Evolutionary conservation across 495 filamentous ascomycete species (phyloP), one percentile per base, ranked within the genome.

Genomic region (Glutinoglossum americanum): DNA sequence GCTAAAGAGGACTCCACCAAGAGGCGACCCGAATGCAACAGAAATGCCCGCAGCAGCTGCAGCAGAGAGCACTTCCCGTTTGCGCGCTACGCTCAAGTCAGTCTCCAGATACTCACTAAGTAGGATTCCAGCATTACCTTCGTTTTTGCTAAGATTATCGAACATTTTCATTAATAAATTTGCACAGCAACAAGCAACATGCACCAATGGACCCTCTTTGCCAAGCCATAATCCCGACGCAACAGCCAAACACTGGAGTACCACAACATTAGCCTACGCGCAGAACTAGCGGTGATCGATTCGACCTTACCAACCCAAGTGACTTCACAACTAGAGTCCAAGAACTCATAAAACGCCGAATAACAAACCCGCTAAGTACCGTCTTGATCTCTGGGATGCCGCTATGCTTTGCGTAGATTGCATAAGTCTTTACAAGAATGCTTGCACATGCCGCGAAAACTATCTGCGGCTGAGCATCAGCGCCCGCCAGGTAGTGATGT

Each of bases 371-470:
- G 15, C 92, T 92, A 58, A 98, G 72, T 0, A 98, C 80, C 11
- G 92, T 97, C 72, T 98, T 98, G 62, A 98, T 94, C 70, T 98
- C 92, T 8, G 92, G 90, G 61, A 98, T 96, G 64, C 92, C 92
- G 66, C 89, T 95, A 62, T 97, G 93, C 65, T 84, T 89, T 41
- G 92, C 92, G 69, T 94, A 87, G 10, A 84, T 73, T 13, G 89
- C 87, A 69, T 87, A 98, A 53, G 77, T 75, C 62, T 82, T 80
- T 21, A 97, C 92, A 44, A 98, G 68, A 41, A 89, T 61, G 59
- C 82, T 84, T 17, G 92, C 90, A 47, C 76, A 80, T 19, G 79
- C 67, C 28, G 92, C 92, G 67, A 96, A 94, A 28, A 84, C 61
- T 23, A 93, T 73, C 85, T 90, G 61, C 51, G 17, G 33, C 6